These are phyloP conservation scores for Sergeia podlipaevii DNA, from an alignment of 208 protist genomes.

Conservation along the genomic window DNA sequence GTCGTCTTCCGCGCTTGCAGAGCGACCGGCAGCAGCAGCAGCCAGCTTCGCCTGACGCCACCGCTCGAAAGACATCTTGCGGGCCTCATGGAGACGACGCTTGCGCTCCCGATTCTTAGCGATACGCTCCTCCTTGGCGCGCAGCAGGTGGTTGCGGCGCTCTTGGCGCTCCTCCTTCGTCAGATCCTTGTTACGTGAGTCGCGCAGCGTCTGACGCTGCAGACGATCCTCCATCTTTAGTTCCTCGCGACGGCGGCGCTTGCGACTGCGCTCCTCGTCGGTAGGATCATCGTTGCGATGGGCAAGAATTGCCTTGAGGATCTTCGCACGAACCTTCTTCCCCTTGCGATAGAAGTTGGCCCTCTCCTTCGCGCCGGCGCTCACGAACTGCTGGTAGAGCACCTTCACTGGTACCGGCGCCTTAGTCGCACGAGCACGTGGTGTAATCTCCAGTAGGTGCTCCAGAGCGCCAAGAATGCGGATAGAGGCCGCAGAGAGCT, in stretches of 20 bases:
- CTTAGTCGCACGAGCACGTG: conserved; percentile 74
- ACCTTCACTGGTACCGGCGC: conserved; percentile 68
- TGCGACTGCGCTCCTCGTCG: conserved; percentile 60
- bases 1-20: conserved; percentile 2
- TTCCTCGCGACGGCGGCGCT: conserved; percentile 68
- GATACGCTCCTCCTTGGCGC: conserved; percentile 87
- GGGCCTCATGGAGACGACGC: conserved; percentile 61
- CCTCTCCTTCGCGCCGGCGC: conserved; percentile 39
- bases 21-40: conserved; percentile 13
- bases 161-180: conserved; percentile 85
- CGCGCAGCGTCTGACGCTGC: conserved; percentile 66
- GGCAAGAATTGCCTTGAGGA: conserved; percentile 69
- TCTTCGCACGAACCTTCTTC: conserved; percentile 62
- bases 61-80: conserved; percentile 69
- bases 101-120: conserved; percentile 84
- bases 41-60: conserved; percentile 81
- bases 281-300: conserved; percentile 74
- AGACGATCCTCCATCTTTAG: conserved; percentile 77
- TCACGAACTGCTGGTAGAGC: conserved; percentile 74
- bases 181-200: conserved; percentile 28
- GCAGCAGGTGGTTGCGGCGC: conserved; percentile 68
- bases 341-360: conserved; percentile 51
- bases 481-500: conserved; percentile 69
- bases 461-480: conserved; percentile 63
- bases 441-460: conserved; percentile 54